Percentiles rank a stretch among this genome's conserved stretches.
Conservation (phyloP, 2,329 filamentous ascomycete species). For the Microcyclosporella mali region DNA sequence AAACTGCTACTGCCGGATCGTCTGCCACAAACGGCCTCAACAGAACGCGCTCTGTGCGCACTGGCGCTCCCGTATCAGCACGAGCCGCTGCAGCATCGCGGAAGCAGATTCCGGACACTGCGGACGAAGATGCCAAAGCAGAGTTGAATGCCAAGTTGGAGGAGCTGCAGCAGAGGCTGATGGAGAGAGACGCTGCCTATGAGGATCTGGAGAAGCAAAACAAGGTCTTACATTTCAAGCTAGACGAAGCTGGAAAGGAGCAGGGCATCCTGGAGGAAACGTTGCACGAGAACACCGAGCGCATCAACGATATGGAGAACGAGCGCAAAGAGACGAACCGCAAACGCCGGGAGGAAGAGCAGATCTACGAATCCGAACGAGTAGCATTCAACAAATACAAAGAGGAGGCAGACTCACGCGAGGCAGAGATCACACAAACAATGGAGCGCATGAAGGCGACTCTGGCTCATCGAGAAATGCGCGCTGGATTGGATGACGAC, state of each 20-base stretch:
- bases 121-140: slow-evolving; percentile 62
- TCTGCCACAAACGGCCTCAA: slow-evolving; percentile 20
- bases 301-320: slow-evolving; percentile 71
- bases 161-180: slow-evolving; percentile 74
- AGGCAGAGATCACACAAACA: slow-evolving; percentile 84
- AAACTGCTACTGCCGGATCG: slow-evolving; percentile 10
- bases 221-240: slow-evolving; percentile 73
- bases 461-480: slow-evolving; percentile 65
- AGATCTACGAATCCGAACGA: slow-evolving; percentile 85
- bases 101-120: slow-evolving; percentile 37
- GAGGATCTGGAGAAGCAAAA: slow-evolving; percentile 61
- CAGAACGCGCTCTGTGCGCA: slow-evolving; percentile 57
- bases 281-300: slow-evolving; percentile 78
- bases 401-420: slow-evolving; percentile 74
- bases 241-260: slow-evolving; percentile 79
- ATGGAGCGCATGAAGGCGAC: slow-evolving; percentile 90
- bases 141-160: slow-evolving; percentile 74
- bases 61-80: slow-evolving; percentile 62
- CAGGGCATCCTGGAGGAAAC: slow-evolving; percentile 83
- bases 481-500: slow-evolving; percentile 46
- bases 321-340: slow-evolving; percentile 78
- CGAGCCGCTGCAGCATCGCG: slow-evolving; percentile 64
- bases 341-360: slow-evolving; percentile 84
- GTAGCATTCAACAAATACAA: slow-evolving; percentile 85
- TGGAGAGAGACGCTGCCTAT: slow-evolving; percentile 81